A percentile compares a stretch with the other conserved stretches of the same genome.
Evolutionary conservation across 805 yeast genomes (phyloP).

Genomic region (Brettanomyces anomalus): DNA sequence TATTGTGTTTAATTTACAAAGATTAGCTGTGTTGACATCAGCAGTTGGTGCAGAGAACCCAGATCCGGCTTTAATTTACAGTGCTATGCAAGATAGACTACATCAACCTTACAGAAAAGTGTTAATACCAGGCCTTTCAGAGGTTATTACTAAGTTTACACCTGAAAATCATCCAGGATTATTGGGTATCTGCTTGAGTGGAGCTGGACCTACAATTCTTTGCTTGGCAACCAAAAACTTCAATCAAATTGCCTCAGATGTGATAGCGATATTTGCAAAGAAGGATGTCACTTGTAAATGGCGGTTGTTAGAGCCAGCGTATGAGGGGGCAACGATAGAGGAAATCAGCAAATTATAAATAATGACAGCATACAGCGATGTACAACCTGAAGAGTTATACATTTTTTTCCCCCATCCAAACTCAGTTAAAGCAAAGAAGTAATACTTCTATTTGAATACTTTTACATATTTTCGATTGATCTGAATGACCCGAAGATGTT

Average conservation of each 20-base stretch:
- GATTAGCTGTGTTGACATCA: constrained; percentile 85
- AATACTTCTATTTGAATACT: not conserved
- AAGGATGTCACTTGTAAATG: constrained; percentile 66
- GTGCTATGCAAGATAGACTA: constrained; percentile 93
- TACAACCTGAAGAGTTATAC: no score
- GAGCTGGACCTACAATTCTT: constrained; percentile 96
- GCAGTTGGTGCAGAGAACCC: constrained; percentile 80
- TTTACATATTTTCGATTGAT: not conserved
- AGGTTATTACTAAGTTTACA: constrained; percentile 69
- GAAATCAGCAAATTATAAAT: constrained; percentile 21
- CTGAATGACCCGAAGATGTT: not conserved
- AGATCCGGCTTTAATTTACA: constrained; percentile 72
- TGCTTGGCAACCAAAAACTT: constrained; percentile 88
- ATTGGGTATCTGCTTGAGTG: constrained; percentile 89
- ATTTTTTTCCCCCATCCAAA: no score
- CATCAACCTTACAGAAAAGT: constrained; percentile 97
- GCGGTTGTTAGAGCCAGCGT: constrained; percentile 79
- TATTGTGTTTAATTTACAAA: constrained; percentile 85
- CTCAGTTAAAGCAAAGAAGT: no score
- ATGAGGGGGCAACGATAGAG: constrained; percentile 71
- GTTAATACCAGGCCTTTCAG: constrained; percentile 83
- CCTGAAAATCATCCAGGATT: constrained; percentile 79
- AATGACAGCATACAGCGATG: not conserved
- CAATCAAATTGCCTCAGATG: constrained; percentile 72
- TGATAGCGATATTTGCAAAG: constrained; percentile 57